Evolutionary conservation across 768 basidiomycete genomes (phyloP).

Genomic region (Termitomyces titanicus): DNA sequence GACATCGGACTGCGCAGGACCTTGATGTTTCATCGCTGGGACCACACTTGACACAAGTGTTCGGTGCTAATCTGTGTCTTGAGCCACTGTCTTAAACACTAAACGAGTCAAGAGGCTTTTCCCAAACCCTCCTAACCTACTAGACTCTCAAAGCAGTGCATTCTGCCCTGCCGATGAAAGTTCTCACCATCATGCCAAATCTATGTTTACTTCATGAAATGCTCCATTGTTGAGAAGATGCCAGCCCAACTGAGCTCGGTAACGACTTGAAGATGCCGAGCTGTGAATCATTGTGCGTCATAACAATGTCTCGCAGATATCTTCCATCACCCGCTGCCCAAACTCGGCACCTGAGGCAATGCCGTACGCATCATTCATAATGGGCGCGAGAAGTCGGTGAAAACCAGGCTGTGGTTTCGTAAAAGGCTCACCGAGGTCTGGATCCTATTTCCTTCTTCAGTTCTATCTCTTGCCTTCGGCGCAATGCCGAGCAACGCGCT

Average conservation of each 20-base stretch:
- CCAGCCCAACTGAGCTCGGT: neutral
- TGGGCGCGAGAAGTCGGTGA: neutral
- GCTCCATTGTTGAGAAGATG: neutral
- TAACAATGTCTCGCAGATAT: neutral
- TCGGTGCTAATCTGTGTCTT: neutral
- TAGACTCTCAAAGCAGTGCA: neutral
- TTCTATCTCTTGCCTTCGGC: neutral
- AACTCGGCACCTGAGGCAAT: neutral
- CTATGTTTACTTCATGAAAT: neutral
- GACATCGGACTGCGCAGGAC: neutral
- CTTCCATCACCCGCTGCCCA: neutral
- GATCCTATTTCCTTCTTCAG: neutral
- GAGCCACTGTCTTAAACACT: neutral
- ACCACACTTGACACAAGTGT: neutral
- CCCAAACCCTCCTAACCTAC: neutral
- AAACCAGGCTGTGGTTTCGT: neutral
- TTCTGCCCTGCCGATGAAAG: neutral
- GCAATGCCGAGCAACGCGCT: constrained; percentile 3
- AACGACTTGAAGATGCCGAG: neutral
- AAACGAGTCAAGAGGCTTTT: neutral
- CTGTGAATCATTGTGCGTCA: neutral
- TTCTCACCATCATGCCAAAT: neutral
- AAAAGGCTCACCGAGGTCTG: neutral
- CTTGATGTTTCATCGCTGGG: neutral
- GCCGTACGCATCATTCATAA: neutral